Evolutionary conservation across 139 green algal genomes (phyloP).

Genomic region (Chlamydomonas applanata): DNA sequence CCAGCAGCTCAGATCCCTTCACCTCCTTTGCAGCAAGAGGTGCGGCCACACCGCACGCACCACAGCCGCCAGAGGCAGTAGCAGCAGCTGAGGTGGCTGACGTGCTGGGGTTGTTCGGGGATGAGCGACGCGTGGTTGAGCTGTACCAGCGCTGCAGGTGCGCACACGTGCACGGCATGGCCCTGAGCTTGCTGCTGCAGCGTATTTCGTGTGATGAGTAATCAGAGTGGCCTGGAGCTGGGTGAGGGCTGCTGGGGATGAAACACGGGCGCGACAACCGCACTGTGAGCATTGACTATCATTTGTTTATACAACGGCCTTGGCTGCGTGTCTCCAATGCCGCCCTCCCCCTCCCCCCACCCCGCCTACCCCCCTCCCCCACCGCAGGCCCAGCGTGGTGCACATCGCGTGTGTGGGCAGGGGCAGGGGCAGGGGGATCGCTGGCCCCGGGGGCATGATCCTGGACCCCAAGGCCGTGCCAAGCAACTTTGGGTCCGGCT

Average conservation of each 20-base stretch:
- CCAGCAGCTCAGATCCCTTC: not conserved
- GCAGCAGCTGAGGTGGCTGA: not conserved
- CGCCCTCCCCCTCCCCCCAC: not conserved
- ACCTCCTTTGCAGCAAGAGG: no score
- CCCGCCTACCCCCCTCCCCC: not conserved
- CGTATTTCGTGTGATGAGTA: not conserved
- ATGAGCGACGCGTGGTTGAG: constrained; percentile 25
- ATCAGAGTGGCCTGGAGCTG: not conserved
- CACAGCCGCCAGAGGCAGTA: no score
- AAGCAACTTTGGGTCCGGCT: constrained; percentile 62
- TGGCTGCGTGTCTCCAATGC: no score
- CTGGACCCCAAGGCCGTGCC: constrained; percentile 27
- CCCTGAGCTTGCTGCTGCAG: not conserved
- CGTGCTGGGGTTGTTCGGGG: constrained; percentile 12
- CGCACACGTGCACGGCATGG: no score
- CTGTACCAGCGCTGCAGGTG: constrained; percentile 21
- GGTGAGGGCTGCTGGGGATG: not conserved
- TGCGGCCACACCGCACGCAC: no score
- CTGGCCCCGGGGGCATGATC: not conserved
- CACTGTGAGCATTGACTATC: no score
- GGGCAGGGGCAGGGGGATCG: not conserved
- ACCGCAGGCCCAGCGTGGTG: constrained; percentile 20
- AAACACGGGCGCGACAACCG: no score
- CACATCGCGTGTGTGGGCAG: constrained; percentile 22
- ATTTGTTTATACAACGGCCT: no score